Evolutionary conservation across 805 yeast species (phyloP).

Genomic region (Starmerella bacillaris): DNA sequence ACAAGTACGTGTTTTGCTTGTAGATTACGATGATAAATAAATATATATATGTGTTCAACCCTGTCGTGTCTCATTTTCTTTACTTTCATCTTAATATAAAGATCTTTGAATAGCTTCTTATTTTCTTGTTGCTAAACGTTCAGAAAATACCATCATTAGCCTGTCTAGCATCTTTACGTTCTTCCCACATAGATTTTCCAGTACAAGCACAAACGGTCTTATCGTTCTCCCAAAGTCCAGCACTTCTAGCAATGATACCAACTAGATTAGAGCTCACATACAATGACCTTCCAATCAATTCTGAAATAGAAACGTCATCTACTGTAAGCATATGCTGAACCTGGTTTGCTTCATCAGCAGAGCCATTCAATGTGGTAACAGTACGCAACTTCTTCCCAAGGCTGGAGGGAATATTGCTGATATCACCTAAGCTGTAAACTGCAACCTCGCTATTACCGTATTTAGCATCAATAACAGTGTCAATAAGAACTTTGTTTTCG

Average conservation of each 20-base stretch:
- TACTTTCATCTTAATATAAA: too few species aligned
- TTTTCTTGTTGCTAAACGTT: too few species aligned
- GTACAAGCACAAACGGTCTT: constrained; percentile 86
- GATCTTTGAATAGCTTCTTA: too few species aligned
- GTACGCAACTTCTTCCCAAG: constrained; percentile 16
- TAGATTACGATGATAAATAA: too few species aligned
- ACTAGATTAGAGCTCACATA: constrained; percentile 25
- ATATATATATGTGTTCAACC: too few species aligned
- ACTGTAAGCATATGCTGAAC: background rate
- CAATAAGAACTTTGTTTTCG: constrained; percentile 41
- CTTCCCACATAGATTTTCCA: constrained; percentile 94
- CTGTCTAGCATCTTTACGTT: constrained; percentile 38
- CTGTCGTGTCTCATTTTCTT: too few species aligned
- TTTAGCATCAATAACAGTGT: constrained; percentile 39
- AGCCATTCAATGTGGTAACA: constrained; percentile 1
- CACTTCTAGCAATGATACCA: constrained; percentile 89
- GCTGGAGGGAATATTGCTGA: constrained; percentile 33
- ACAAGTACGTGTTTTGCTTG: too few species aligned
- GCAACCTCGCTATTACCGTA: constrained; percentile 36
- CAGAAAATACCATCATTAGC: background rate
- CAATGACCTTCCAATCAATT: constrained; percentile 16
- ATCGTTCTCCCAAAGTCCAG: constrained; percentile 93
- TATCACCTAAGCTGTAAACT: constrained; percentile 54
- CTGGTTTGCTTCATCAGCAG: background rate
- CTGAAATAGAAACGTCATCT: constrained; percentile 2